Conservation (phyloP, 2,329 filamentous ascomycete genomes). For the Monilinia laxa region DNA sequence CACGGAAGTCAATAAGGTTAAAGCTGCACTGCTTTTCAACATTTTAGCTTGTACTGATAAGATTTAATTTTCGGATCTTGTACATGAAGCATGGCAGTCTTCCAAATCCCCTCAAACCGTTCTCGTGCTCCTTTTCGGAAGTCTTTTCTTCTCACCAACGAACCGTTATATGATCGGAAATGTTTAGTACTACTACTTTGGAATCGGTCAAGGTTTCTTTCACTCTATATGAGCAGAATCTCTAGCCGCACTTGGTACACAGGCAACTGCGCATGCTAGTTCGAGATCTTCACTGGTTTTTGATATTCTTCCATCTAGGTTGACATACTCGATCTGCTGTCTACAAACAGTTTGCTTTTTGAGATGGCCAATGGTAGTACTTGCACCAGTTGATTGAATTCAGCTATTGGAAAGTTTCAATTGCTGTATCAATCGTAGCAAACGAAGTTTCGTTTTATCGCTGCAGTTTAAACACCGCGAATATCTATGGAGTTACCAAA, state of each 20-base stretch:
- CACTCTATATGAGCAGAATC: background rate
- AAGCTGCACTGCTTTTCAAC: too few relatives aligned
- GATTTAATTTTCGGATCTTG: background rate
- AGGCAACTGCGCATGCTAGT: background rate
- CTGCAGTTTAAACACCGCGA: background rate
- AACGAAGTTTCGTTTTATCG: background rate
- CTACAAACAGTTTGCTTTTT: background rate
- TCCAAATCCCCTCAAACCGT: background rate
- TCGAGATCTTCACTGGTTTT: constrained; percentile 4
- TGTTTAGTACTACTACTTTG: background rate
- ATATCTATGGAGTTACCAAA: background rate
- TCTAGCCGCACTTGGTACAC: background rate
- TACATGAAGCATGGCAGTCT: background rate
- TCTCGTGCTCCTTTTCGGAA: background rate
- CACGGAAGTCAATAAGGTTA: too few relatives aligned
- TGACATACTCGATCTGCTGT: too few relatives aligned
- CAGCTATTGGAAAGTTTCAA: constrained; percentile 14
- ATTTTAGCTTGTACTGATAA: background rate
- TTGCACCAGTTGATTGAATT: background rate
- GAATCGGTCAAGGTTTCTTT: background rate
- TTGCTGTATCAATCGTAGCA: background rate
- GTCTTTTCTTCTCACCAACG: background rate
- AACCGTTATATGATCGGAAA: background rate
- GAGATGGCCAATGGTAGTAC: background rate
- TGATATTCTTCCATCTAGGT: background rate